Evolutionary conservation across 192 early-diverging fungal genomes (phyloP), one percentile per base, ranked within the genome.

Genomic region (Linnemannia exigua): DNA sequence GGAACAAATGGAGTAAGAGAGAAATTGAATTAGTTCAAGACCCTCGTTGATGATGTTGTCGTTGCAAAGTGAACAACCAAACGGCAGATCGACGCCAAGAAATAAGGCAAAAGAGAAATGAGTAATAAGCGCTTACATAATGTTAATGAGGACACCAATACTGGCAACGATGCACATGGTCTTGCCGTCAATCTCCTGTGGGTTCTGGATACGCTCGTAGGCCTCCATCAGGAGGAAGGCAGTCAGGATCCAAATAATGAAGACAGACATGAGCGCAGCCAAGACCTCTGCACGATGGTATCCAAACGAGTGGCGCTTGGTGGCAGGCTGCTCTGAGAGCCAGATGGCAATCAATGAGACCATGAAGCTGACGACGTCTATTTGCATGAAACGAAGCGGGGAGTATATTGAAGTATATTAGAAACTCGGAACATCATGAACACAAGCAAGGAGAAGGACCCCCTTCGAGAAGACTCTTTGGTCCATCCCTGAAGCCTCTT

Each of bases 181-280:
- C 77, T 88, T 89, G 58, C 92, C 95, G 74, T 95, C 90, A 38
- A 96, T 94, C 4, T 88, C 50, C 38, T 86, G 74, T 14, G 95
- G 95, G 75, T 93, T 89, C 63, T 87, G 79, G 36, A 97, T 75
- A 33, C 96, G 90, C 37, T 95, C 89, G 52, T 94, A 77, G 28
- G 95, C 96, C 83, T 97, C 96, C 51, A 87, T 83, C 35, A 96
- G 89, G 33, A 97, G 80, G 72, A 87, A 88, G 12, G 87, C 89
- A 0, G 96, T 96, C 47, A 97, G 73, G 44, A 93, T 84, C 96
- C 96, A 97, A 67, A 97, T 95, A 37, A 94, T 89, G 41, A 95
- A 90, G n/a, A 93, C 94, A 12, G 95, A 96, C 69, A 90, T 72
- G 20, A 96, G 87, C 0, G 96, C 96, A 35, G 95, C 96, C 50